Conservation (phyloP, 164 flowering plant genomes). For the Umbilicus rupestris region DNA sequence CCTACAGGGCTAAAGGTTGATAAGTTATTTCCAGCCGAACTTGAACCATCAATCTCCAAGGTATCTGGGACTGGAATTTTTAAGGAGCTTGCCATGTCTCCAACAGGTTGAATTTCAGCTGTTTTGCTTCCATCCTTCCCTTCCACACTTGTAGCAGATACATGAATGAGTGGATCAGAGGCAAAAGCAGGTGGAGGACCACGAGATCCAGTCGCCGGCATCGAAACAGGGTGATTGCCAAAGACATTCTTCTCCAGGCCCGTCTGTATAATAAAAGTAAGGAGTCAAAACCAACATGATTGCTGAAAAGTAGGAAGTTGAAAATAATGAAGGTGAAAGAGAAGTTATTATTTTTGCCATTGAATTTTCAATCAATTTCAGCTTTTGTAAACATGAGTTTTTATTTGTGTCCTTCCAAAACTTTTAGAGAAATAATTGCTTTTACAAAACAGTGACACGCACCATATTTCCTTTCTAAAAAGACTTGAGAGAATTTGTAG, state of each 20-base stretch:
- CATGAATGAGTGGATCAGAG: slow-evolving; percentile 58
- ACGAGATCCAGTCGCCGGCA: slow-evolving; percentile 40
- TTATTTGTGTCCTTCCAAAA: too few species aligned
- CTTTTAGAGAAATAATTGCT: too few species aligned
- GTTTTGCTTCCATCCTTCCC: slow-evolving; percentile 20
- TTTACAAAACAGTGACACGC: too few species aligned
- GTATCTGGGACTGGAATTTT: slow-evolving; percentile 43
- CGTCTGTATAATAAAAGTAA: slow-evolving; percentile 50
- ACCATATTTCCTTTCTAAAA: neutral
- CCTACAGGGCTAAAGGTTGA: slow-evolving; percentile 60
- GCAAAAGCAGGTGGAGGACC: slow-evolving; percentile 89
- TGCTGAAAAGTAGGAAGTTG: neutral
- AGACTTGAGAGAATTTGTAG: neutral
- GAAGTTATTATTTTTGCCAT: neutral
- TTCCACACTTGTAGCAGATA: slow-evolving; percentile 25
- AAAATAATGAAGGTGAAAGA: neutral
- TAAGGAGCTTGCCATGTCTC: slow-evolving; percentile 26
- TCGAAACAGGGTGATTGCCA: slow-evolving; percentile 72
- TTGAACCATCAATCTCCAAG: slow-evolving; percentile 63
- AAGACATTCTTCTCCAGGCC: slow-evolving; percentile 79
- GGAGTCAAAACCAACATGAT: neutral
- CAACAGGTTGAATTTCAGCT: slow-evolving; percentile 23
- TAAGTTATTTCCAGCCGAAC: slow-evolving; percentile 37
- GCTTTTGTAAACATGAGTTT: too few species aligned
- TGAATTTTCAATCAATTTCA: too few species aligned